Conservation (phyloP, 176 grass and related monocot genomes). For the Leersia perrieri region DNA sequence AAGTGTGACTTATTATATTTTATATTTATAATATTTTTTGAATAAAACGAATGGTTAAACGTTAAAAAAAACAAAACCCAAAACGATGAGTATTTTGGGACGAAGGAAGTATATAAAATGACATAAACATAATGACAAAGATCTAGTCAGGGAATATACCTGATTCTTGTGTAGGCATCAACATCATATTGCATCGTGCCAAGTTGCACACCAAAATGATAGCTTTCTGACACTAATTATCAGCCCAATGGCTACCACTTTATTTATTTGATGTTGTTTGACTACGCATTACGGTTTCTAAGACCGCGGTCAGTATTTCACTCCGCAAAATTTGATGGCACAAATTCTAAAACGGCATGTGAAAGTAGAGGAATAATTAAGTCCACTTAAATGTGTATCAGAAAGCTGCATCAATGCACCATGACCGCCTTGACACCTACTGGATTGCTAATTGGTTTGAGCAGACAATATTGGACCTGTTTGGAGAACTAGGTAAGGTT, state of each 20-base stretch:
- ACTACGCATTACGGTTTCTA: not conserved
- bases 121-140: constrained; percentile 22
- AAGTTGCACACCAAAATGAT: constrained; percentile 20
- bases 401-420: too few relatives aligned
- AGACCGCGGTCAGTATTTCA: not conserved
- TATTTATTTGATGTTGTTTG: not conserved
- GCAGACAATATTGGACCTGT: too few relatives aligned
- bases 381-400: not conserved
- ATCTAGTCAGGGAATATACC: constrained; percentile 31
- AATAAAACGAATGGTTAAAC: too few relatives aligned
- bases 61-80: too few relatives aligned
- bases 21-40: too few relatives aligned
- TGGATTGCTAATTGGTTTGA: not conserved
- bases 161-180: constrained; percentile 34
- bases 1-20: too few relatives aligned
- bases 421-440: not conserved
- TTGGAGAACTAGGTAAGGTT: too few relatives aligned
- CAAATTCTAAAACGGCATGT: not conserved
- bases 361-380: not conserved
- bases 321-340: not conserved
- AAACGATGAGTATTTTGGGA: too few relatives aligned
- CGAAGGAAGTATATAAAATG: constrained; percentile 6
- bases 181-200: constrained; percentile 20
- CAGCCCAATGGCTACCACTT: not conserved
- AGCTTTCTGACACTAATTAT: not conserved